Conservation (phyloP, 1,284 basidiomycete species). For the Coniferiporia sulphurascens region DNA sequence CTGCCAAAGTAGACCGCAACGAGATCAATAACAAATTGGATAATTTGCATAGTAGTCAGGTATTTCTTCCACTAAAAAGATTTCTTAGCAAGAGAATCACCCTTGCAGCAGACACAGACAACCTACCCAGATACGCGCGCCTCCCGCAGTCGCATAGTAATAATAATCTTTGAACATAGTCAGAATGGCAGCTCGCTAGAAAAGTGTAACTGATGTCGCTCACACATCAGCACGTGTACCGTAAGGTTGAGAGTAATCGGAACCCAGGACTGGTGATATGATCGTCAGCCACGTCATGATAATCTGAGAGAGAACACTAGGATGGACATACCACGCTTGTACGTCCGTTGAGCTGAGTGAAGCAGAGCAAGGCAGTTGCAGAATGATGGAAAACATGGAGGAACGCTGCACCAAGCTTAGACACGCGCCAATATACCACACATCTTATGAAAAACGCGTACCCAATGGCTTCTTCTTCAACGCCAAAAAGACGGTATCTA, state of each 20-base stretch:
- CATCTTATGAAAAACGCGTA: slow-evolving; percentile 34
- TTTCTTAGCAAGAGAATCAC: slow-evolving; percentile 12
- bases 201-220: slow-evolving; percentile 29
- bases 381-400: slow-evolving; percentile 99
- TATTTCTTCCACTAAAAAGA: slow-evolving; percentile 88
- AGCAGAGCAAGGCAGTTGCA: slow-evolving; percentile 95
- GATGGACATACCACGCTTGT: slow-evolving; percentile 72
- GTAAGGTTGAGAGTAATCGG: slow-evolving; percentile 90
- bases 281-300: slow-evolving; percentile 7
- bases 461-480: slow-evolving; percentile 97
- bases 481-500: slow-evolving; percentile 97
- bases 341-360: slow-evolving; percentile 87
- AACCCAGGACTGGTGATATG: slow-evolving; percentile 80
- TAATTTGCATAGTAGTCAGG: slow-evolving; percentile 93
- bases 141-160: slow-evolving; percentile 94
- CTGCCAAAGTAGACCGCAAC: slow-evolving; percentile 90
- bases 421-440: not conserved
- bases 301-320: slow-evolving; percentile 8
- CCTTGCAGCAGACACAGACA: slow-evolving; percentile 1
- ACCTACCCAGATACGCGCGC: slow-evolving; percentile 89
- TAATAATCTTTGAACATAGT: slow-evolving; percentile 73
- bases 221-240: slow-evolving; percentile 99
- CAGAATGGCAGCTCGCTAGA: slow-evolving; percentile 1
- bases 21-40: slow-evolving; percentile 90
- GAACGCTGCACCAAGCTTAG: slow-evolving; percentile 57